phyloP scores from a whole-genome alignment of 148 eudicot species.

The Camellia japonica region DNA sequence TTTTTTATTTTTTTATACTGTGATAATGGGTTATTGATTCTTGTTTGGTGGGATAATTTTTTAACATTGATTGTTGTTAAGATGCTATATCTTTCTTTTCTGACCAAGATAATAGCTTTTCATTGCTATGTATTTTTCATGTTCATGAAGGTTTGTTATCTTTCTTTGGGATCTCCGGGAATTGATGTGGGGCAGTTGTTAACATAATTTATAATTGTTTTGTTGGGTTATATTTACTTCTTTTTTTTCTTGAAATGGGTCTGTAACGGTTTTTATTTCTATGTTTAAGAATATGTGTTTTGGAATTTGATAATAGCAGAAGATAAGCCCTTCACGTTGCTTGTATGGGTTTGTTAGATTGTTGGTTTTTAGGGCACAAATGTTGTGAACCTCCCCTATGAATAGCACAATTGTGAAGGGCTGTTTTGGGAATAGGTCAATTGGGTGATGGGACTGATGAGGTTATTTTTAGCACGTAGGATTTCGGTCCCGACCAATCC shows the following conservation, averaged over 20 bases:
- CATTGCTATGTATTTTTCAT: not conserved
- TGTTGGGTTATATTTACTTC: not conserved
- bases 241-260: not conserved
- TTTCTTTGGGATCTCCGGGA: not conserved
- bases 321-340: conserved; percentile 1
- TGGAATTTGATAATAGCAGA: not conserved
- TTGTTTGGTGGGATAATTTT: not conserved
- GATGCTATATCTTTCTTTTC: not conserved
- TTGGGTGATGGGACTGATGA: not conserved
- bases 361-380: not conserved
- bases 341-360: conserved; percentile 12
- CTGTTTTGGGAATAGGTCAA: conserved; percentile 3
- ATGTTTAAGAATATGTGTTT: not conserved
- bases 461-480: too few relatives aligned
- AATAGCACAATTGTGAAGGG: not conserved
- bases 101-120: not conserved
- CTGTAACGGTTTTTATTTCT: not conserved
- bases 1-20: not conserved
- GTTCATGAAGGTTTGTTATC: not conserved
- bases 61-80: not conserved
- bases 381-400: not conserved
- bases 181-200: not conserved
- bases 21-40: not conserved
- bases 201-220: not conserved
- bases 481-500: too few relatives aligned